phyloP scores from a whole-genome alignment of 2,329 filamentous ascomycete genomes.

The Arthrobotrys musiformis region DNA sequence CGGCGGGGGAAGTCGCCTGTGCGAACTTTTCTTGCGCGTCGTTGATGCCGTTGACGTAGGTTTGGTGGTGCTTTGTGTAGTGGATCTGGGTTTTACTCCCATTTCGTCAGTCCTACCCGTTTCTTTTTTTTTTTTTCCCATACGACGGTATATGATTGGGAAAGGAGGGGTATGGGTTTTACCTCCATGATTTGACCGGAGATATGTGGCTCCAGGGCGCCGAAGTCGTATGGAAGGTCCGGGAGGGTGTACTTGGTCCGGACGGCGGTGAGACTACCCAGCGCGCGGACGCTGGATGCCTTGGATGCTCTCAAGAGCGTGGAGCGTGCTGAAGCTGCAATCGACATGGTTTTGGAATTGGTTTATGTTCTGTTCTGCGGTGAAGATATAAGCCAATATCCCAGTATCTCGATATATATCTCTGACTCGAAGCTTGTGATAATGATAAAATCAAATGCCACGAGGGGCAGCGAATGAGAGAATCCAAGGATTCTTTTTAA shows the following conservation, averaged over 20 bases:
- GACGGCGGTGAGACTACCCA: slow-evolving; percentile 79
- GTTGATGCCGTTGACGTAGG: slow-evolving; percentile 91
- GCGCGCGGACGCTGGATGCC: slow-evolving; percentile 61
- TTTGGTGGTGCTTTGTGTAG: slow-evolving; percentile 93
- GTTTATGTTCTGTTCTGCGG: slow-evolving; percentile 11
- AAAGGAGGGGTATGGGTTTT: neutral
- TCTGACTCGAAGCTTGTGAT: neutral
- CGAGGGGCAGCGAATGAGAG: neutral
- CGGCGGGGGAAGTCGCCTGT: slow-evolving; percentile 69
- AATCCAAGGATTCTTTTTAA: too few species aligned
- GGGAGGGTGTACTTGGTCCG: slow-evolving; percentile 92
- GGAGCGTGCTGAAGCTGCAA: slow-evolving; percentile 48
- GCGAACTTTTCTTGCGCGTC: slow-evolving; percentile 77
- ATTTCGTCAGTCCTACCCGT: too few species aligned
- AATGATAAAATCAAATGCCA: neutral
- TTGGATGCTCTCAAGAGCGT: slow-evolving; percentile 43
- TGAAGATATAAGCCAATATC: neutral
- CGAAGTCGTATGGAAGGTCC: slow-evolving; percentile 92
- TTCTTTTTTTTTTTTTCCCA: too few species aligned
- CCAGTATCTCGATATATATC: neutral
- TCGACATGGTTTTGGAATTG: slow-evolving; percentile 33
- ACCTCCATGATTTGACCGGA: slow-evolving; percentile 91
- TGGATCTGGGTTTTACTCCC: slow-evolving; percentile 69
- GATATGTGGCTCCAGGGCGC: slow-evolving; percentile 81
- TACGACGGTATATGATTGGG: too few species aligned